These are phyloP conservation scores for Talaromyces islandicus DNA, from an alignment of 2,329 filamentous ascomycete species.

Conservation along the genomic window DNA sequence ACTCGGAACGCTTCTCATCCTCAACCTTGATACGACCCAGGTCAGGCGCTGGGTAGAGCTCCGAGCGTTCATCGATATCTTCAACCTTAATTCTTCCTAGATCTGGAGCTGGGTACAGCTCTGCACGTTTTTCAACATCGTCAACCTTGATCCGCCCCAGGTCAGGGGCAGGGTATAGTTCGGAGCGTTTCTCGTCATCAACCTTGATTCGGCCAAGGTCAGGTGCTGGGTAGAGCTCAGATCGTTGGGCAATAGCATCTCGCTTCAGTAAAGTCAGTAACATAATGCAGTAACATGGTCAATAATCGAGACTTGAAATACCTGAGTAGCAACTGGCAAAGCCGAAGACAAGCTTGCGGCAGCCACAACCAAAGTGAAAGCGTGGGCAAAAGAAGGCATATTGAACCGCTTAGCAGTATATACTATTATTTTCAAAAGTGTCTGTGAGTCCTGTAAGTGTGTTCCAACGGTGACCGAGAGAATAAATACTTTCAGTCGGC, in stretches of 20 bases:
- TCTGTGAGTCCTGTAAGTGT: background rate
- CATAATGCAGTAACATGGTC: background rate
- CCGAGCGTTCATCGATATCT: background rate
- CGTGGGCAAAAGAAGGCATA: background rate
- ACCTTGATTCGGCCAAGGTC: slow-evolving; percentile 2
- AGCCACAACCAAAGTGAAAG: background rate
- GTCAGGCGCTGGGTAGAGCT: slow-evolving; percentile 4
- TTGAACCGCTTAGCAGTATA: background rate
- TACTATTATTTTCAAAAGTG: background rate
- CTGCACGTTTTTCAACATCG: background rate
- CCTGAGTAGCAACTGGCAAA: background rate
- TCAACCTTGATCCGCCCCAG: slow-evolving; percentile 5
- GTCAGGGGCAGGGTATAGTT: slow-evolving; percentile 1
- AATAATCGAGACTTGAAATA: background rate
- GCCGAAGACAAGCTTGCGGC: background rate
- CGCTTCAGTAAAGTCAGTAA: background rate
- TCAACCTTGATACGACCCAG: background rate
- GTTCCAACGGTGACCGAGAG: background rate
- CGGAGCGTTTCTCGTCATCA: slow-evolving; percentile 1
- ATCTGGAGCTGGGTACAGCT: background rate
- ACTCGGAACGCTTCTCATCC: slow-evolving; percentile 1
- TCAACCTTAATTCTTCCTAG: background rate
- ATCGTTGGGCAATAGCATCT: background rate
- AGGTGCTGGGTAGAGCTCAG: slow-evolving; percentile 4
- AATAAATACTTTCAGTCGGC: background rate